Percentiles rank a stretch among this genome's conserved stretches.
These are phyloP conservation scores for Aspergillus haitiensis DNA, from an alignment of 495 filamentous ascomycete species.

Conservation along the genomic window DNA sequence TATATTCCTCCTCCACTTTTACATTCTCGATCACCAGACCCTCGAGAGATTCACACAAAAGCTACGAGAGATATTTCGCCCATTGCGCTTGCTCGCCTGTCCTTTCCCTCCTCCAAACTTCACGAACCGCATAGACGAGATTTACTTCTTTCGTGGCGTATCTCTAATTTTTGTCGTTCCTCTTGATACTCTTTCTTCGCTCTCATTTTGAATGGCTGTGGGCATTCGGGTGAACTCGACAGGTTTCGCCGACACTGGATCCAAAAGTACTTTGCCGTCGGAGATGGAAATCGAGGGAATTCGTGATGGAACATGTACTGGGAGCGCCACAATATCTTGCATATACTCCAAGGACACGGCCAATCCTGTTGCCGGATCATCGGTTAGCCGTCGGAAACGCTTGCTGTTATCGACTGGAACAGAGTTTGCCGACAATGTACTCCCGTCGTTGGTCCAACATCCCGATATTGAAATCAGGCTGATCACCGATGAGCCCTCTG, in stretches of 20 bases:
- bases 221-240: slow-evolving; percentile 23
- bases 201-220: slow-evolving; percentile 28
- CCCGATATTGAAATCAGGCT: slow-evolving; percentile 46
- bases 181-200: background rate
- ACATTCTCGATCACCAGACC: slow-evolving; percentile 4
- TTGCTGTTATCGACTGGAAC: slow-evolving; percentile 48
- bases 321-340: slow-evolving; percentile 22
- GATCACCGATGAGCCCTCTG: slow-evolving; percentile 50
- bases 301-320: slow-evolving; percentile 23
- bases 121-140: too few relatives aligned
- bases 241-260: slow-evolving; percentile 6
- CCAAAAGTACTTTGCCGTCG: slow-evolving; percentile 21
- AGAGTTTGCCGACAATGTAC: slow-evolving; percentile 44
- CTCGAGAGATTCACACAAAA: background rate
- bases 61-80: background rate
- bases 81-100: background rate
- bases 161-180: background rate
- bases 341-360: slow-evolving; percentile 12
- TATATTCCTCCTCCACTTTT: slow-evolving; percentile 21
- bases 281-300: slow-evolving; percentile 40
- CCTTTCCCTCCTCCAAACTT: too few relatives aligned
- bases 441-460: slow-evolving; percentile 42
- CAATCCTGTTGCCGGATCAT: slow-evolving; percentile 12
- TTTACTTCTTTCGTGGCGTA: background rate
- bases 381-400: slow-evolving; percentile 36